A percentile compares a stretch with the other conserved stretches of the same genome.
Conservation (phyloP, 2,329 filamentous ascomycete species). For the Aspergillus sp. region DNA sequence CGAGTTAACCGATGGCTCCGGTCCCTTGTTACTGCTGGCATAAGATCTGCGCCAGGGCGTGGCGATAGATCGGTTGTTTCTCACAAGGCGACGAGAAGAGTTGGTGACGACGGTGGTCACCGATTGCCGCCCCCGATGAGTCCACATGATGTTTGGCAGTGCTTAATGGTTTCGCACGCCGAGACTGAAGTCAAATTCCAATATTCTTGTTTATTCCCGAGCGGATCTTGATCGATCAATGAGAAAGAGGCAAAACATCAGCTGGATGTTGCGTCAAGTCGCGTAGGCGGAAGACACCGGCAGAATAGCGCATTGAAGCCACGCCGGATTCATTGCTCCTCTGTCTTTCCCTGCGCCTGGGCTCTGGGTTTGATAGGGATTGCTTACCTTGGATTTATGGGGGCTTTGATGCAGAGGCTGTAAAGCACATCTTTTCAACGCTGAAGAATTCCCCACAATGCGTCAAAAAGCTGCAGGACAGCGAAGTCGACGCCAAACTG, state of each 20-base stretch:
- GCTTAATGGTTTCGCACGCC: conserved; percentile 9
- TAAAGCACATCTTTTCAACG: neutral
- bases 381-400: neutral
- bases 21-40: conserved; percentile 28
- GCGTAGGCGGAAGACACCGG: conserved; percentile 31
- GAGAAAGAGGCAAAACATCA: neutral
- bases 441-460: conserved; percentile 22
- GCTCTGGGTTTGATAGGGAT: neutral
- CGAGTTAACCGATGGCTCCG: conserved; percentile 19
- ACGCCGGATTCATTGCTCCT: conserved; percentile 18
- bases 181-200: neutral
- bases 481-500: conserved; percentile 41
- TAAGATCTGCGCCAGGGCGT: conserved; percentile 32
- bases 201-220: neutral
- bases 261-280: conserved; percentile 31
- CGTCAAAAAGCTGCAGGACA: conserved; percentile 33
- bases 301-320: conserved; percentile 37
- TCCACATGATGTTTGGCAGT: conserved; percentile 29
- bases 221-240: neutral
- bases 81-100: conserved; percentile 27
- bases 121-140: conserved; percentile 28
- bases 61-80: conserved; percentile 21
- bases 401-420: neutral
- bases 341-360: neutral
- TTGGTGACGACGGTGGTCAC: conserved; percentile 23